Evolutionary conservation across 2,329 filamentous ascomycete species (phyloP), one percentile per base, ranked within the genome.

Genomic region (Elsinoe perseae): DNA sequence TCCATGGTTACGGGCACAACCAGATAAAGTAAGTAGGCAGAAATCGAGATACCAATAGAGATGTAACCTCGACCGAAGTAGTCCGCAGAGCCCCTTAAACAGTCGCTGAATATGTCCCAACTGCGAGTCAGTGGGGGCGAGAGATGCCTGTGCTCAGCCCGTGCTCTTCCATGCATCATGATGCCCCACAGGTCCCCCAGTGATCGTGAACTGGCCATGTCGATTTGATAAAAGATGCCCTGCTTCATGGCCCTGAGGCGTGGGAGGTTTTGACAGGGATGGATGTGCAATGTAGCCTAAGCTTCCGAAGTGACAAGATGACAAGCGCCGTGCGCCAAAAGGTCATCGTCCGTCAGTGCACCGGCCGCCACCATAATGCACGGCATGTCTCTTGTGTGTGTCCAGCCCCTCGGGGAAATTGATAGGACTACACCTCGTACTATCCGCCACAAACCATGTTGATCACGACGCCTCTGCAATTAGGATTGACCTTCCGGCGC

Each of bases 161-260:
- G 48, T 52, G 48, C 48, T 52, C 28, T 44, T n/a, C 16, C 48
- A 36, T 52, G 48, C 48, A 52, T n/a, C n/a, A n/a, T 38, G 20
- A 21, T 52, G 48, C 28, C 21, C 48, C 48, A 38, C 48, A 25
- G 25, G 8, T 25, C 48, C 32, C 25, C 30, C 2, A 18, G 25
- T 36, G 28, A 52, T 52, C 48, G n/a, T 52, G 48, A 30, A 25
- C 48, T 52, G 48, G 48, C 48, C 48, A 38, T 52, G 48, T 36
- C 28, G 30, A 36, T 50, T 50, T 18, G 38, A 43, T n/a, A 10
- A 30, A 30, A 30, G 14, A 32, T n/a, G n/a, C 28, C 25, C 25
- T 50, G 44, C 28, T 50, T 32, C 16, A 16, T n/a, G n/a, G 32
- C n/a, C n/a, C 32, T 30, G 25, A 50, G 44, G 44, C 28, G 44